A percentile compares a stretch with the other conserved stretches of the same genome.
Conservation (phyloP, 129 eudicot species). For the Flaveria linearis region DNA sequence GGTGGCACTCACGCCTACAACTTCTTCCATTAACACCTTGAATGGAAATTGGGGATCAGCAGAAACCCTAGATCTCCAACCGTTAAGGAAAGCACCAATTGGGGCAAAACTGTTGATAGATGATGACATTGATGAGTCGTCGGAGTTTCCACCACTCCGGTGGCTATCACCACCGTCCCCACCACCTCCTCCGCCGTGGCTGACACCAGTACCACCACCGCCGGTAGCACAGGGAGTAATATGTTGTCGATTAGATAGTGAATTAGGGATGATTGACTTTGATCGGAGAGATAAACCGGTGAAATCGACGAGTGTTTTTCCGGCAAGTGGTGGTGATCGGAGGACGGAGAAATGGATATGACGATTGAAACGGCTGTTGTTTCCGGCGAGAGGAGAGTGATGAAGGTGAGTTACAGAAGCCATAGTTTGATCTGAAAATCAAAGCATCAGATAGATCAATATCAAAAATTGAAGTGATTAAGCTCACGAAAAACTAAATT, state of each 20-base stretch:
- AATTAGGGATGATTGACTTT: conserved; percentile 8
- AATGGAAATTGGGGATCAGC: conserved; percentile 46
- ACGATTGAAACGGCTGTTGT: conserved; percentile 23
- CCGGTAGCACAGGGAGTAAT: conserved; percentile 15
- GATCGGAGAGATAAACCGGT: conserved; percentile 19
- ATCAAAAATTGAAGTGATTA: no score
- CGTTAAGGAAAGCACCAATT: conserved; percentile 37
- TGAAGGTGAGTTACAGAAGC: conserved; percentile 48
- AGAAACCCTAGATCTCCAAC: conserved; percentile 42
- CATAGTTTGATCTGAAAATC: conserved; percentile 15
- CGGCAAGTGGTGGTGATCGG: conserved; percentile 23
- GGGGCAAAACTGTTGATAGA: conserved; percentile 26
- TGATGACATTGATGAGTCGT: neutral
- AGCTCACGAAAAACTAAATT: no score
- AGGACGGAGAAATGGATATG: conserved; percentile 29
- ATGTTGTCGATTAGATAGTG: conserved; percentile 21
- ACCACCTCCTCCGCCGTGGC: conserved; percentile 19
- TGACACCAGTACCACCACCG: conserved; percentile 17
- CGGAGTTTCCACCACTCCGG: conserved; percentile 44
- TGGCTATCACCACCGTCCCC: conserved; percentile 10
- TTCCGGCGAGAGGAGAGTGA: conserved; percentile 38
- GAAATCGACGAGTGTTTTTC: conserved; percentile 21
- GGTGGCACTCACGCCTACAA: conserved; percentile 47
- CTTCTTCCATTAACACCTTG: conserved; percentile 43
- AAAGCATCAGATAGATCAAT: neutral